Base-by-base conservation (phyloP, 768 basidiomycete genomes). In the Mycena pura region DNA sequence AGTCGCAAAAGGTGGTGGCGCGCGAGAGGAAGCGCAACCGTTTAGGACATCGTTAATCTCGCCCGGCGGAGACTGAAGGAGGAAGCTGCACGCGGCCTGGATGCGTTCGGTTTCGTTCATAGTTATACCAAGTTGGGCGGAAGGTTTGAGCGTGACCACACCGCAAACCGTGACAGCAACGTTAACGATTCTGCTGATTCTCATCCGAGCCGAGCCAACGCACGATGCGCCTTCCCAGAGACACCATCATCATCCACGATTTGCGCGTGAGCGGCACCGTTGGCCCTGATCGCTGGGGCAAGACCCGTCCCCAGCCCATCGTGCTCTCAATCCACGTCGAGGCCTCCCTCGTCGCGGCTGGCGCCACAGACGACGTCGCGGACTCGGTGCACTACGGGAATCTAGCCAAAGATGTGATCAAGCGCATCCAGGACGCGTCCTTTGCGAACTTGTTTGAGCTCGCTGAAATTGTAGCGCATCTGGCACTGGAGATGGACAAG, bases 41-140 rank as follows among this genome's bases (percentile, higher is more conserved):
- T 93, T 93, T 53, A 98, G 80, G 17, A 97, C 95, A 77, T 98
- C 96, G 74, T 96, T 97, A 66, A 98, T 95, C 79, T 99, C 92
- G 43, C 96, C 96, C 1, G 96, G 96, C 24, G 96, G 96, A 1
- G 93, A 88, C 72, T 97, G 96, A 0, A 93, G 82, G 28, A 99
- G 79, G 69, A 97, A 92, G 29, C 81, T 81, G 24, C 91, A 88
- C 22, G 91, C 95, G 8, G 84, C 83, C 69, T 86, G 79, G 44
- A 93, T 86, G 27, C 89, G 86, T 69, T 90, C 87, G 51, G 79
- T 75, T 49, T 80, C 72, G 64, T 86, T 83, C 90, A 92, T 91
- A 29, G 61, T 41, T 39, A n/a, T n/a, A n/a, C n/a, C n/a, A n/a
- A n/a, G n/a, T n/a, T n/a, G n/a, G n/a, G n/a, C n/a, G n/a, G n/a